Evolutionary conservation across 768 basidiomycete genomes (phyloP), one percentile per base, ranked within the genome.

Genomic region (Cubamyces sp.): DNA sequence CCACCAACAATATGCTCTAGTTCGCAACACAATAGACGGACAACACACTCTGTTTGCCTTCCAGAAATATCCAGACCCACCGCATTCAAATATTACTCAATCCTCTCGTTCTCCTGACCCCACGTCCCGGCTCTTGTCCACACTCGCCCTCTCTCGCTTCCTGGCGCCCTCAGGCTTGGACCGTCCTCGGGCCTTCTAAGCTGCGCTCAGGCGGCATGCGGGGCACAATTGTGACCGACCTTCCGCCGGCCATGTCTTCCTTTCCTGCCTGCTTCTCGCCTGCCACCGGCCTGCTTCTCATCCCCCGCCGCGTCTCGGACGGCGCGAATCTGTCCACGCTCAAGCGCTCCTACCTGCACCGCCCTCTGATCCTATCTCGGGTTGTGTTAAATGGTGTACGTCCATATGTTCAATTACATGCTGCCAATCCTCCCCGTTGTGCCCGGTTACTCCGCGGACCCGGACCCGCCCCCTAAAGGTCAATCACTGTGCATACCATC

Each of bases 251-350:
- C 18, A 16, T 16, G 11, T 5, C 19, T 30, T 19, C 56, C 57
- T 51, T 23, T 8, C 19, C 34, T 34, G 57, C 49, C 18, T 28
- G 48, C 57, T 59, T 59, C 57, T 59, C 21, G 9, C 49, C 42
- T 42, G 49, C 41, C 49, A 42, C 57, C 57, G 57, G 48, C 57
- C 37, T 9, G 41, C 57, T 59, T 51, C 41, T 59, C 49, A 19
- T 16, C 39, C 57, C 19, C 42, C 39, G 28, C 49, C 57, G 57
- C 42, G 14, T 26, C 49, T 39, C 21, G 37, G 28, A 28, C 16
- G 48, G 49, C n/a, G 49, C 23, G 37, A 28, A 48, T 30, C 21
- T 40, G 46, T 42, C 48, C 18, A 28, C 21, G 25, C 9, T 9
- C 14, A n/a, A 49, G 48, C 48, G 48, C 48, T 49, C 14, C 16